Base-by-base conservation (phyloP, 257 asterid species). In the Solanum neorickii region DNA sequence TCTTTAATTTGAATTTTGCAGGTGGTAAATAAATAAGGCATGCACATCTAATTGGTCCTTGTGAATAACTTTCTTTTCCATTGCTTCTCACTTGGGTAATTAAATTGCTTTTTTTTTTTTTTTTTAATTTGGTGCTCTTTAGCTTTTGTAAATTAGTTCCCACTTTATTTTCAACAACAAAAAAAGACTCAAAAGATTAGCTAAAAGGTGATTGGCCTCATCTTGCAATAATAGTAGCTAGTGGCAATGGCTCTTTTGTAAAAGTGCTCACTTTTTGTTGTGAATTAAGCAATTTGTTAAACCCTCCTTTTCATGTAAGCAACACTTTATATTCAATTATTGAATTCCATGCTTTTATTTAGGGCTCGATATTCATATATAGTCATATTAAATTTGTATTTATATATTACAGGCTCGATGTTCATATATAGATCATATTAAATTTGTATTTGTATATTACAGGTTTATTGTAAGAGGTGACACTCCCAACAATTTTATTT, bases 11-110 rank as follows among this genome's bases (percentile, higher is more conserved):
- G 60, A 56, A 59, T 31, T 31, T 72, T 73, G 83, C 91, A 91
- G 93, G 87, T 78, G 88, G 93, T 86, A 91, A 89, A 89, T 89
- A 88, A 78, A 39, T 68, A 59, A 49, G 56, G n/a, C 37, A 65
- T 25, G 73, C 60, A 66, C 37, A 44, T 66, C 76, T 41, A 41
- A 41, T 41, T 49, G 65, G 75, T 78, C 42, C 84, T 27, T 46
- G 69, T 69, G 89, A 89, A 86, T 62, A 56, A 66, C 52, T 59
- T 77, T 86, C 37, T 42, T 69, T 69, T 29, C 33, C 83, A 73
- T 33, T 76, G 52, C 25, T 65, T 72, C 13, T 76, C 52, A 44
- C 68, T 42, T 65, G 88, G 86, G 87, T 87, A 78, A 82, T 47
- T 47, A 47, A 47, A 87, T 85, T 87, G 87, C 83, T 87, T 87